Base-by-base conservation (phyloP, 2,329 filamentous ascomycete species). In the Ophiostoma fasciatum region DNA sequence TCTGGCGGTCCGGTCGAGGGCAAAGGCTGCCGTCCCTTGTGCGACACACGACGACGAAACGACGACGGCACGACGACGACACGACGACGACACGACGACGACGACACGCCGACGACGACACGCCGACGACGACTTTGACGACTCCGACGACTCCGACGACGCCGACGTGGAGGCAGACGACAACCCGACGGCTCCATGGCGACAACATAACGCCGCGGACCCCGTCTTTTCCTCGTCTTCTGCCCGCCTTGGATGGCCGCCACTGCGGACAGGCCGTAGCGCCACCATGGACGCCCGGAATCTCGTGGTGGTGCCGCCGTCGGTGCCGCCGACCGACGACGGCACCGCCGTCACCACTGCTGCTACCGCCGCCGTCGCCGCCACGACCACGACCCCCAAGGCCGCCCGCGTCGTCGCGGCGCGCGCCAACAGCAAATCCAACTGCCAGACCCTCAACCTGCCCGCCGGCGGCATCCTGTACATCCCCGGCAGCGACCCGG, bases 401-500 rank as follows among this genome's bases (percentile, higher is more conserved):
- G 23, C 5, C 23, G 9, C 11, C 23, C 23, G 11, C 10, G 7
- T 25, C 11, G 11, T 9, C 6, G 3, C 9, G 11, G 23, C 23
- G 11, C 23, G 23, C 11, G 23, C 11, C 23, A 25, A 25, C 49
- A n/a, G n/a, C n/a, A 37, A 25, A 20, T 18, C 29, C 28, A 28
- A 28, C 35, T 66, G 62, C 51, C 54, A 57, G 22, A 57, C 59
- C 29, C 55, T 57, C 37, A 53, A 59, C 37, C 52, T 68, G 22
- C 61, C 64, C 4, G 56, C 57, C 35, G 55, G 55, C 39, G 64
- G 62, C 35, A 50, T 66, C 32, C 50, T 70, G 44, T 62, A 66
- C 40, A 51, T 79, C 38, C 57, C 59, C 37, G 59, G 63, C 44
- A 64, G 62, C 45, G 61, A 68, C 37, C 60, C 66, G 45, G 62